Base-by-base conservation (phyloP, 2,329 filamentous ascomycete species). In the Trichoderma sp. region DNA sequence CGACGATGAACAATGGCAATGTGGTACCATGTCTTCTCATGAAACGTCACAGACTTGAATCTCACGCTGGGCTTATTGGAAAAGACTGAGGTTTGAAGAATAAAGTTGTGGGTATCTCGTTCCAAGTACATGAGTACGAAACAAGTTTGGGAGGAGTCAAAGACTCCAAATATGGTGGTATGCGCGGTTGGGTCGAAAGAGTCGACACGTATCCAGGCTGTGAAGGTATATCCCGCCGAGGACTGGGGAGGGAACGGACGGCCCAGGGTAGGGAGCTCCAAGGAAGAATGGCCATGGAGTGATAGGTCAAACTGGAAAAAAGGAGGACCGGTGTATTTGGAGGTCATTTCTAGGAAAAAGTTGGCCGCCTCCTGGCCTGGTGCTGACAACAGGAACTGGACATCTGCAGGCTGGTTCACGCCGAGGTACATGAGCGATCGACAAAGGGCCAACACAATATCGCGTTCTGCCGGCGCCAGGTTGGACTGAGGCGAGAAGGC, bases 291-390 rank as follows among this genome's bases (percentile, higher is more conserved):
- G 0, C 96, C 96, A 78, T 94, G 87, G 19, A 93, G 82, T 1
- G 94, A 96, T 27, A 99, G 84, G 77, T 99, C 96, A 79, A 99
- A 98, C 74, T 98, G 94, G 73, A 99, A 91, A 78, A 92, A 94
- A 0, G 94, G 88, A 6, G 96, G 93, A 16, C 89, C 88, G 72
- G 91, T 89, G 70, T 95, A 93, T 60, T 85, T 85, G 72, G 89
- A 89, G 72, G 96, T 88, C 77, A 92, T 91, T 64, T 89, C 86
- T 24, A 97, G 83, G 72, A 85, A 88, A 75, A 97, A 96, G 61
- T 91, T 87, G 14, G 92, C 86, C 0, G 87, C 84, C 59, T 82
- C 81, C 7, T 84, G 74, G 2, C 86, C 85, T 10, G 85, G 79
- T 33, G 82, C 84, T 14, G 85, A 83, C 47, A 90, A 78, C 35